Evolutionary conservation across 2,329 filamentous ascomycete genomes (phyloP), one percentile per base, ranked within the genome.

Genomic region (Nectriaceae sp.): DNA sequence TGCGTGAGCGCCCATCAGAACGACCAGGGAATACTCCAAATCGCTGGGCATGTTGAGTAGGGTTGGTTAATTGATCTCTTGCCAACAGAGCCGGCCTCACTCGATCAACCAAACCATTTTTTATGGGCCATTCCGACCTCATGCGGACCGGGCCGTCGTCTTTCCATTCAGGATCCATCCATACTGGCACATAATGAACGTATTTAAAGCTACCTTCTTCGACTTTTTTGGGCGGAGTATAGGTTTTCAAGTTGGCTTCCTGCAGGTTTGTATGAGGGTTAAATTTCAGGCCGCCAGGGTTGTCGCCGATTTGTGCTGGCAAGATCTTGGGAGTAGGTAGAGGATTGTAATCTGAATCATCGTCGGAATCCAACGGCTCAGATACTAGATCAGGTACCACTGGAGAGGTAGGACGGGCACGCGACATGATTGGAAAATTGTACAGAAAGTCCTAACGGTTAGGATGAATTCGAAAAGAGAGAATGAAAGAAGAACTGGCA

Each of bases 1-100:
- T 56, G 21, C 61, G 52, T 13, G 66, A 68, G n/a, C 66, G 59
- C 1, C 65, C 66, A 40, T 66, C 64, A 4, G 41, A 50, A 2
- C 61, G 54, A 2, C 53, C 62, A 1, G 61, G 62, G 31, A 62
- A 64, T 4, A 68, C 54, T 15, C 66, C 61, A 29, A 63, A 68
- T 31, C 66, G 53, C 15, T 56, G 26, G 2, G 66, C 65, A 22
- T 63, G 59, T 8, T 52, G 46, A 8, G 64, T 64, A 4, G 65
- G 65, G 15, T 57, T 52, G 22, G 49, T 46, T 37, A 47, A 42
- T 11, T 42, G 46, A 16, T 68, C 65, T 18, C 43, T 40, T 13
- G 54, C 42, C 0, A 61, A 52, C 16, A 65, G 18, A 11, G 61
- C 63, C 10, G 63, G 63, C 3, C 61, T 55, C 2, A 64, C 11